phyloP scores from a whole-genome alignment of 352 stramenopile species.

The Peronospora destructor region DNA sequence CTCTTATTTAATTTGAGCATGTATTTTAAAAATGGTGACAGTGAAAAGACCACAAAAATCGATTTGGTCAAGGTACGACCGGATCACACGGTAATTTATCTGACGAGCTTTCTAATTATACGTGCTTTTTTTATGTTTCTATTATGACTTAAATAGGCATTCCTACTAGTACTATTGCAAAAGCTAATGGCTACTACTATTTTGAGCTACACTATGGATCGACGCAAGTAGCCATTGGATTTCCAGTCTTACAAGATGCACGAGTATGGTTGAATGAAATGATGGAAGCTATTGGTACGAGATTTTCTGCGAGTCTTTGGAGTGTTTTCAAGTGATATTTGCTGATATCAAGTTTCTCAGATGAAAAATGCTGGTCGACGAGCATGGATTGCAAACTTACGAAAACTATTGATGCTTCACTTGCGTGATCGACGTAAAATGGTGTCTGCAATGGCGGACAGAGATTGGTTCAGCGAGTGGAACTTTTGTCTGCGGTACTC shows the following conservation, averaged over 20 bases:
- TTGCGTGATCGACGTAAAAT: conserved; percentile 47
- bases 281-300: conserved; percentile 46
- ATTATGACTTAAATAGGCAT: no score
- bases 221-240: conserved; percentile 43
- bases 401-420: conserved; percentile 41
- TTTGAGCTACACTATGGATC: conserved; percentile 47
- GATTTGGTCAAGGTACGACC: conserved; percentile 59
- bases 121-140: no score
- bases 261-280: conserved; percentile 54
- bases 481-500: conserved; percentile 66
- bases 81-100: no score
- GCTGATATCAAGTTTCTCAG: no score
- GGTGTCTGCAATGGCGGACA: conserved; percentile 47
- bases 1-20: not conserved
- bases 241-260: conserved; percentile 38
- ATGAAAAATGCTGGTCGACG: conserved; percentile 58
- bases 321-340: no score
- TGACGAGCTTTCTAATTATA: no score
- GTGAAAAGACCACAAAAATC: conserved; percentile 49
- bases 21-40: conserved; percentile 12
- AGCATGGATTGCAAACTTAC: conserved; percentile 56
- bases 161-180: conserved; percentile 23
- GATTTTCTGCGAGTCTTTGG: no score
- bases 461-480: conserved; percentile 81
- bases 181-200: conserved; percentile 48